phyloP scores from a whole-genome alignment of 164 flowering plant species.

The Aristolochia contorta region DNA sequence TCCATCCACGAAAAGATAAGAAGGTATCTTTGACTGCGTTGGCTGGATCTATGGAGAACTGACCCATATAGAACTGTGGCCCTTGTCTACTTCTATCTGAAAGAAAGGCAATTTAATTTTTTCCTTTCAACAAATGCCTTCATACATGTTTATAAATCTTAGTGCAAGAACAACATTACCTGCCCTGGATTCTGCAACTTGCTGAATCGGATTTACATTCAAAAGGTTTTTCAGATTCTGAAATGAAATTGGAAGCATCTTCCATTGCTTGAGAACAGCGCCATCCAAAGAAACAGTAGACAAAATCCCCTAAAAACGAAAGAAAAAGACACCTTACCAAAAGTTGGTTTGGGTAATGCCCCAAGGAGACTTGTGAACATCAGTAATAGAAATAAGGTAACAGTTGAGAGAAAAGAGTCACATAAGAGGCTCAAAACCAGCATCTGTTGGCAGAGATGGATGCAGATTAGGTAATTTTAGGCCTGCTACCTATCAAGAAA shows the following conservation, averaged over 20 bases:
- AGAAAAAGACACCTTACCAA: neutral
- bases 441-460: too few relatives aligned
- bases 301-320: conserved; percentile 60
- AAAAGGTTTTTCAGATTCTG: conserved; percentile 36
- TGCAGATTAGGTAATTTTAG: too few relatives aligned
- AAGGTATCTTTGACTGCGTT: conserved; percentile 54
- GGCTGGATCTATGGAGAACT: conserved; percentile 26
- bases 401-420: too few relatives aligned
- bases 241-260: conserved; percentile 55
- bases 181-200: conserved; percentile 19
- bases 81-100: conserved; percentile 28
- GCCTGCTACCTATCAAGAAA: too few relatives aligned
- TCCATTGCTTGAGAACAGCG: conserved; percentile 47
- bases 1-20: conserved; percentile 74
- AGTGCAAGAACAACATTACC: neutral
- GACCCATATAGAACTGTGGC: conserved; percentile 60
- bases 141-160: too few relatives aligned
- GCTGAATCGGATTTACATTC: conserved; percentile 24
- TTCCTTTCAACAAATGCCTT: neutral
- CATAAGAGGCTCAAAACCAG: too few relatives aligned
- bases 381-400: too few relatives aligned
- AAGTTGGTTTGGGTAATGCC: too few relatives aligned
- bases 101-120: conserved; percentile 4
- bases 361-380: too few relatives aligned
- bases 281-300: conserved; percentile 63